Conservation (phyloP, 2,329 filamentous ascomycete genomes). For the Ciborinia camelliae region DNA sequence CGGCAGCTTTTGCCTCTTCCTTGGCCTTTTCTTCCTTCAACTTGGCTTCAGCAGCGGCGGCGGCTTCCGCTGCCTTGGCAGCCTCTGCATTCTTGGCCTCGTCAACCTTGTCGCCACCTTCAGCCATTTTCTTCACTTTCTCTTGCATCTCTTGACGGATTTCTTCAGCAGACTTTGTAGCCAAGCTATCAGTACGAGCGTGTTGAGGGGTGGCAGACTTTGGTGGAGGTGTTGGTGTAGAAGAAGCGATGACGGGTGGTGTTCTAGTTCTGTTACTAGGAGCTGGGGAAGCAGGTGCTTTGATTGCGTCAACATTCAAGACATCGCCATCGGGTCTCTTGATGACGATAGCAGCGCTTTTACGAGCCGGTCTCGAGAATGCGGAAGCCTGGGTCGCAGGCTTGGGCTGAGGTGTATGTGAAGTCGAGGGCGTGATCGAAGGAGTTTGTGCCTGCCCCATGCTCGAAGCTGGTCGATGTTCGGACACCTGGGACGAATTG, state of each 20-base stretch:
- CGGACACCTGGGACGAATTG: conserved; percentile 75
- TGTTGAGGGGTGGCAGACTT: conserved; percentile 68
- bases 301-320: conserved; percentile 64
- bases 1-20: conserved; percentile 32
- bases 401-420: conserved; percentile 54
- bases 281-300: conserved; percentile 59
- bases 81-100: conserved; percentile 38
- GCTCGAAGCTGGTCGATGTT: conserved; percentile 49
- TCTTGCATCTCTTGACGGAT: conserved; percentile 76
- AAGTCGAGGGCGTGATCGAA: conserved; percentile 33
- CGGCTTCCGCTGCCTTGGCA: conserved; percentile 37
- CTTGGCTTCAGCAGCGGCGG: conserved; percentile 34
- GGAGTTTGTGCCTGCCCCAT: conserved; percentile 38
- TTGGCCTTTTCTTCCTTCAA: conserved; percentile 40
- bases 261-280: conserved; percentile 56
- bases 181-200: conserved; percentile 66
- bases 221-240: conserved; percentile 72
- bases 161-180: conserved; percentile 72
- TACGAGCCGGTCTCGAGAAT: conserved; percentile 40
- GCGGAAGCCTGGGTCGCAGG: conserved; percentile 40
- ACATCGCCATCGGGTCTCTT: conserved; percentile 79
- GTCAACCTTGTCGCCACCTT: conserved; percentile 38
- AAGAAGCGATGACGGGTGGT: conserved; percentile 62
- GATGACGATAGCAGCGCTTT: conserved; percentile 76
- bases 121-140: conserved; percentile 41